Evolutionary conservation across 768 basidiomycete species (phyloP), one percentile per base, ranked within the genome.

Genomic region (Dentipellis fragilis): DNA sequence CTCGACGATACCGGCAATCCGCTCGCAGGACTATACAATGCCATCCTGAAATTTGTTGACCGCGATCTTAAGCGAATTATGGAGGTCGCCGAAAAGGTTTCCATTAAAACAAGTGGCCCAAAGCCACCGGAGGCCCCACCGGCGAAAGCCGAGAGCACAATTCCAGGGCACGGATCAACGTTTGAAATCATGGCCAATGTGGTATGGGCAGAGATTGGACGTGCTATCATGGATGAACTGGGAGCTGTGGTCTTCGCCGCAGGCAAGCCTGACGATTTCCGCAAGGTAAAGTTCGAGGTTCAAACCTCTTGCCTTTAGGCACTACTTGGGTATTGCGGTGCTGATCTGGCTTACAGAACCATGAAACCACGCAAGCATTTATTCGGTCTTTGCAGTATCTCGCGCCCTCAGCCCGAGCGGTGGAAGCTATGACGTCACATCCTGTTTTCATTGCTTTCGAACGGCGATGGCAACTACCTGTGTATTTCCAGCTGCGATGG

Each of bases 401-500:
- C 12, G 87, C 90, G 0, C 90, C 93, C 0, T 89, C 91, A 2
- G 69, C 77, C 14, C 74, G 77, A 29, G 79, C 89, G 2, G 78
- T 94, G 9, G 73, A 82, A 57, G 72, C 75, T 2, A 84, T 97
- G 80, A 81, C 91, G 3, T 65, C 73, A 4, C 88, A 92, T 66
- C 79, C 83, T 0, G 73, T 83, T 3, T 95, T 85, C 66, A 59
- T 64, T 21, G 69, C 83, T 1, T 96, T 98, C 65, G 81, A 87
- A 65, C 77, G 80, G 58, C 80, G 93, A 37, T 99, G 96, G 94
- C 96, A 98, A 66, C 78, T 99, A 2, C 89, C 92, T 1, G 88
- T 98, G 9, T 98, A 98, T 67, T 98, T 95, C 68, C 96, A 99
- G 65, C 73, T 99, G 58, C 80, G 95, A 46, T 95, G 94, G 92